These are phyloP conservation scores for Skeletonema potamos DNA, from an alignment of 108 stramenopile species.

Conservation along the genomic window DNA sequence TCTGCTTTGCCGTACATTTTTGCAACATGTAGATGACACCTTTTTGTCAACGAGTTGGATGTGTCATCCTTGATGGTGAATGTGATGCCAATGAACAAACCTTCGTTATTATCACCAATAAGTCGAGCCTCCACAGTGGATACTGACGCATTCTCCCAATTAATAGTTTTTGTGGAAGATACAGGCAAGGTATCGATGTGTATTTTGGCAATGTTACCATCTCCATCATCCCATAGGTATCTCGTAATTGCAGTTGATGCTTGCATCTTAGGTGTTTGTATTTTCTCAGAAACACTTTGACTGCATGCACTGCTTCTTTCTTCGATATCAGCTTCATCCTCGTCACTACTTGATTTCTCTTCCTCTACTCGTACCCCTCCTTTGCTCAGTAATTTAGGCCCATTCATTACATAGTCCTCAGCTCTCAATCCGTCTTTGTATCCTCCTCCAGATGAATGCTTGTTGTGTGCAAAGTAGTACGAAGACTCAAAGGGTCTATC, in stretches of 20 bases:
- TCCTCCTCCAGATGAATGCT: slow-evolving; percentile 51
- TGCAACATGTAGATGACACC: slow-evolving; percentile 60
- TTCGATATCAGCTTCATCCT: background rate
- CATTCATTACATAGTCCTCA: slow-evolving; percentile 86
- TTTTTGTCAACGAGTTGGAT: slow-evolving; percentile 1
- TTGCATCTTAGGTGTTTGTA: background rate
- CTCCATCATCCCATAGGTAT: slow-evolving; percentile 83
- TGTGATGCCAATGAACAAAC: slow-evolving; percentile 42
- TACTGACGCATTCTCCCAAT: slow-evolving; percentile 50
- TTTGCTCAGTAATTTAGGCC: slow-evolving; percentile 65
- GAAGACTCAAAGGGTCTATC: slow-evolving; percentile 73
- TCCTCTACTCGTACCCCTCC: slow-evolving; percentile 48
- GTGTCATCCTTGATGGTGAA: background rate
- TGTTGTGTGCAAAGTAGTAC: slow-evolving; percentile 83
- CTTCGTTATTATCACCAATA: slow-evolving; percentile 39
- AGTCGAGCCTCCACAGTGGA: slow-evolving; percentile 47
- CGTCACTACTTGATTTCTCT: background rate
- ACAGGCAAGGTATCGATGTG: slow-evolving; percentile 73
- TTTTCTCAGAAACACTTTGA: slow-evolving; percentile 4
- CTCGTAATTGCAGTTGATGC: slow-evolving; percentile 52
- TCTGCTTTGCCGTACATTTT: slow-evolving; percentile 62
- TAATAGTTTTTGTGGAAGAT: slow-evolving; percentile 19
- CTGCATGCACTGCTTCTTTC: background rate
- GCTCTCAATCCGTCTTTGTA: slow-evolving; percentile 80
- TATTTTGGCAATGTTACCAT: slow-evolving; percentile 64